A percentile compares a stretch with the other conserved stretches of the same genome.
These are phyloP conservation scores for Nemania sp. DNA, from an alignment of 2,329 filamentous ascomycete genomes.

Conservation along the genomic window DNA sequence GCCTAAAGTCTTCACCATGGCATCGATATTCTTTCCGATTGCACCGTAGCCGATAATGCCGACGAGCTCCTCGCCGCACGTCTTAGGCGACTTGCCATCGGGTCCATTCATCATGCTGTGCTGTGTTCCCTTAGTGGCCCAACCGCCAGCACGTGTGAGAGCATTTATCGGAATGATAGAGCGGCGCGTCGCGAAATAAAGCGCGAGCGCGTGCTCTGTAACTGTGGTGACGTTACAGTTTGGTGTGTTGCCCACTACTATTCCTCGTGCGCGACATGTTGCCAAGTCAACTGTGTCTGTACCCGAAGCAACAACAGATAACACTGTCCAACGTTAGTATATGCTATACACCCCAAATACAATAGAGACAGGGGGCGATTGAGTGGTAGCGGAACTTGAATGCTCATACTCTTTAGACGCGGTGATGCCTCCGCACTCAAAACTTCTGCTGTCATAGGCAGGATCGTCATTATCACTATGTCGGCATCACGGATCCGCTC, in stretches of 20 bases:
- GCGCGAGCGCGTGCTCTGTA: constrained; percentile 51
- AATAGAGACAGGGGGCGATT: constrained; percentile 20
- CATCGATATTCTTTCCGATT: constrained; percentile 34
- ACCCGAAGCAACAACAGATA: constrained; percentile 44
- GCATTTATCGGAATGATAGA: constrained; percentile 40
- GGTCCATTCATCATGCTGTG: constrained; percentile 30
- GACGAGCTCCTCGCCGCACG: constrained; percentile 32
- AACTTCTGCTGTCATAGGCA: constrained; percentile 37
- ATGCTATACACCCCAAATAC: neutral
- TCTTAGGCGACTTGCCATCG: constrained; percentile 34
- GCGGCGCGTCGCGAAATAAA: constrained; percentile 48
- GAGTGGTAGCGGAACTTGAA: constrained; percentile 12
- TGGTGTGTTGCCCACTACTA: constrained; percentile 44
- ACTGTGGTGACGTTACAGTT: constrained; percentile 43
- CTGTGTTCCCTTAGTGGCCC: constrained; percentile 34
- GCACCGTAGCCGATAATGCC: constrained; percentile 41
- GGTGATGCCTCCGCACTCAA: constrained; percentile 35
- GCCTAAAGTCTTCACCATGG: constrained; percentile 28
- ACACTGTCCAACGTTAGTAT: constrained; percentile 24
- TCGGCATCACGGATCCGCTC: constrained; percentile 42
- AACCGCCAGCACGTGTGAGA: constrained; percentile 34
- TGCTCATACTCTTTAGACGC: constrained; percentile 31
- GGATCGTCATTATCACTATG: constrained; percentile 41
- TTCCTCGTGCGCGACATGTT: constrained; percentile 39
- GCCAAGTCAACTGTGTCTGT: constrained; percentile 43